A percentile compares a stretch with the other conserved stretches of the same genome.
Conservation (phyloP, 2,329 filamentous ascomycete species). For the Aspergillus tanneri region DNA sequence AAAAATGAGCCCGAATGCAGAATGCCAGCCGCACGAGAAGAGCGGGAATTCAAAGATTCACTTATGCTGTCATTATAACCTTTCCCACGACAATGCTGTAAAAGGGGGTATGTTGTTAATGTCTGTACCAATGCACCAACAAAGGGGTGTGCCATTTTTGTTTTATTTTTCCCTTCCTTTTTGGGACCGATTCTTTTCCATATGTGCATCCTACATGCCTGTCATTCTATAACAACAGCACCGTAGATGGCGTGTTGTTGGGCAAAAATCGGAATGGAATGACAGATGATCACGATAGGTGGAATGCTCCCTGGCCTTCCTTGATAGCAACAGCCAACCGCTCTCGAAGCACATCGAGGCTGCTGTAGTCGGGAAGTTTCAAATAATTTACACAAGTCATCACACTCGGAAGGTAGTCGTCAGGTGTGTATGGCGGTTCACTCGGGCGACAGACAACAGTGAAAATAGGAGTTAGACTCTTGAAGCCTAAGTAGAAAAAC, state of each 20-base stretch:
- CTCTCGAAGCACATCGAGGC: conserved; percentile 70
- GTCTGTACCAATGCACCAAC: conserved; percentile 13
- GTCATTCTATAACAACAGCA: conserved; percentile 8
- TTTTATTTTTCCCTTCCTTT: conserved; percentile 2
- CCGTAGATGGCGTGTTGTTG: conserved; percentile 1
- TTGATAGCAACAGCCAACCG: conserved; percentile 82
- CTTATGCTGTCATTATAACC: conserved; percentile 17
- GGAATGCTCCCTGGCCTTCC: conserved; percentile 97
- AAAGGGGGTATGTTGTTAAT: conserved; percentile 13
- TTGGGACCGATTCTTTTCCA: neutral
- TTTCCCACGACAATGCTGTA: conserved; percentile 5
- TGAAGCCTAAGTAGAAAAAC: conserved; percentile 68
- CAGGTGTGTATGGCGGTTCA: conserved; percentile 86
- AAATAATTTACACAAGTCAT: conserved; percentile 99
- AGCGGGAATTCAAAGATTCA: conserved; percentile 14
- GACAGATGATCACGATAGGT: conserved; percentile 65
- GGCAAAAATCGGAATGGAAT: conserved; percentile 13
- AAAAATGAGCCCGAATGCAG: conserved; percentile 14
- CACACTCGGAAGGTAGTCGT: conserved; percentile 98
- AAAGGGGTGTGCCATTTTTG: conserved; percentile 1
- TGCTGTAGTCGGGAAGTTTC: conserved; percentile 92
- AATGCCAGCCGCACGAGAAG: conserved; percentile 13
- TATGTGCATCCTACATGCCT: neutral
- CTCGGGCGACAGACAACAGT: conserved; percentile 99
- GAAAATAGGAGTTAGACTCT: conserved; percentile 95